Base-by-base conservation (phyloP, 108 stramenopile species). In the Conticribra guillardii region DNA sequence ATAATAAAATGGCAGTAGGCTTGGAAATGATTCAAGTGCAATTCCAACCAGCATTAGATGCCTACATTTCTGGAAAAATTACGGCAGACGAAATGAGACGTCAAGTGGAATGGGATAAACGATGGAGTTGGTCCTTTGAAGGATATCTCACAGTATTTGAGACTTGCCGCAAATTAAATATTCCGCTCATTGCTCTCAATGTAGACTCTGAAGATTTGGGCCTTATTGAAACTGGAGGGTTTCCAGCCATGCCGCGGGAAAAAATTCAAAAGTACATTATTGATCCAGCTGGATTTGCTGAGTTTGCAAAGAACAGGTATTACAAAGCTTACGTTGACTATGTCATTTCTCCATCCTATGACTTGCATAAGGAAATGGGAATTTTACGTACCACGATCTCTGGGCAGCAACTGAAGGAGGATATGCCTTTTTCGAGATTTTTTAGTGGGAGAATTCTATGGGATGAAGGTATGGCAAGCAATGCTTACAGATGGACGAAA, bases 101-200 rank as follows among this genome's bases (percentile, higher is more conserved):
- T 24, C 72, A 54, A 30, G 85, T 86, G 1, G 70, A 89, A 48
- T 92, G 91, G 91, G 81, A 86, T 3, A 81, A 58, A 23, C 60
- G 91, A 27, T 92, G 91, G 91, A 61, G 31, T 11, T 92, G 91
- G 91, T 58, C 85, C n/a, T 92, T 86, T 77, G 85, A 89, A 15
- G 52, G 24, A 22, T 92, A 92, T 63, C 48, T 31, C 14, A 71
- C 83, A 0, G 64, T 92, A 22, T 89, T 92, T 70, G 69, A 76
- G 34, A 56, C 75, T 1, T 85, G 86, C 32, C 61, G 72, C 16
- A 64, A 82, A 60, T 57, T 77, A 8, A 58, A 68, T 3, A 85
- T 91, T 34, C 79, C 73, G 11, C 54, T 92, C 11, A 31, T 92
- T 37, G 91, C 91, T 8, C 26, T 92, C 27, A 92, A 92, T 74